Evolutionary conservation across 2,329 filamentous ascomycete genomes (phyloP).

Genomic region (Paecilomyces dactylethromorphus): DNA sequence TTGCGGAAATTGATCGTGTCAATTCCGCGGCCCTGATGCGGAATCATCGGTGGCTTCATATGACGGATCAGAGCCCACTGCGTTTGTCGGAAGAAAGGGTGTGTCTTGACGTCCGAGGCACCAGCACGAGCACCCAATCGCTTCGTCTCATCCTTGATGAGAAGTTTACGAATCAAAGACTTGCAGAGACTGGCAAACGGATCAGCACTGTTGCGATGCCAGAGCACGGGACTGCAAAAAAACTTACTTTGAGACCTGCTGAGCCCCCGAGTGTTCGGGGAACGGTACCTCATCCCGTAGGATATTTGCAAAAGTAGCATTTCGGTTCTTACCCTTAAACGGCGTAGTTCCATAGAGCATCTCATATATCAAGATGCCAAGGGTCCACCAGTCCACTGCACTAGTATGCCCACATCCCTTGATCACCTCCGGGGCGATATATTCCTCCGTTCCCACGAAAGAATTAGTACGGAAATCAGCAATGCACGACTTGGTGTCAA

Average conservation of each 20-base stretch:
- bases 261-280: slow-evolving; percentile 76
- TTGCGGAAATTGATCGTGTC: slow-evolving; percentile 97
- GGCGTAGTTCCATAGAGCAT: slow-evolving; percentile 98
- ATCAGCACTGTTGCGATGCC: neutral
- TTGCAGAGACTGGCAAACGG: slow-evolving; percentile 72
- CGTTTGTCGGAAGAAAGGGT: slow-evolving; percentile 92
- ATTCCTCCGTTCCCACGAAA: slow-evolving; percentile 97
- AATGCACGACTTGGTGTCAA: slow-evolving; percentile 97
- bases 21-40: slow-evolving; percentile 79
- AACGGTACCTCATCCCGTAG: slow-evolving; percentile 92
- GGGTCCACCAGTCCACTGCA: slow-evolving; percentile 98
- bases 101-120: slow-evolving; percentile 91
- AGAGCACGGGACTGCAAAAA: neutral
- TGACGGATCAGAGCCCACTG: slow-evolving; percentile 96
- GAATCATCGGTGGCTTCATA: slow-evolving; percentile 96
- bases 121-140: slow-evolving; percentile 89
- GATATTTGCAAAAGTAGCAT: slow-evolving; percentile 97
- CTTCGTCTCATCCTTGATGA: slow-evolving; percentile 96
- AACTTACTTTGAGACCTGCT: slow-evolving; percentile 85
- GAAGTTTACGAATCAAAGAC: slow-evolving; percentile 86
- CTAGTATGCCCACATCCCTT: slow-evolving; percentile 98
- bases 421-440: slow-evolving; percentile 97
- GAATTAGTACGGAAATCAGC: slow-evolving; percentile 97
- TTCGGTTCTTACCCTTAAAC: slow-evolving; percentile 98
- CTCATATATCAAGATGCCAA: slow-evolving; percentile 95